Evolutionary conservation across 495 filamentous ascomycete species (phyloP), one percentile per base, ranked within the genome.

Genomic region (Xeromyces bisporus): DNA sequence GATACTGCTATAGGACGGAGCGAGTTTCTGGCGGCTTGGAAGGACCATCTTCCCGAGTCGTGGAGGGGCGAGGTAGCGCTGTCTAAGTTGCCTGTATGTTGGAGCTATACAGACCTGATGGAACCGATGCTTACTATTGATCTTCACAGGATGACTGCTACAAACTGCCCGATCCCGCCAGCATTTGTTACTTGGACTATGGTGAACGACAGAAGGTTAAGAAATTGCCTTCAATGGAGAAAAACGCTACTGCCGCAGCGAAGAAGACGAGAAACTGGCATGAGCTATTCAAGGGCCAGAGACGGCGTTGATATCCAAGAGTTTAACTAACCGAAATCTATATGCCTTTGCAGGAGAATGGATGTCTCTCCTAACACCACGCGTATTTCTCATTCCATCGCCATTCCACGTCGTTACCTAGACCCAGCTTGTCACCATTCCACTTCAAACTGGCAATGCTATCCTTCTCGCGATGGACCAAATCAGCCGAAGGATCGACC

Each of bases 301-400:
- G 47, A 36, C 42, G 49, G 29, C 46, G 48, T 30, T 48, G 38
- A 49, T 10, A 20, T 9, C 8, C 6, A 3, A 30, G 25, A 3
- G 15, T 15, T 14, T 3, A 29, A 15, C 29, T 15, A 31, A 15
- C n/a, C 12, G 4, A 16, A 6, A 16, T 18, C 15, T 8, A 31
- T 4, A n/a, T n/a, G n/a, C n/a, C n/a, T n/a, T n/a, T n/a, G n/a
- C n/a, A n/a, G n/a, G n/a, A n/a, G n/a, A n/a, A n/a, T n/a, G n/a
- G n/a, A n/a, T n/a, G n/a, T n/a, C n/a, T n/a, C n/a, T n/a, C n/a
- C 72, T 52, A 94, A 49, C 82, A 93, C 87, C 87, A 97, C 12
- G 70, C 79, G 58, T 74, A 94, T 64, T 91, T 93, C 66, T 97
- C 86, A 46, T 91, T 93, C 37, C 64, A 67, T 31, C 84, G 51